Percentiles rank a stretch among this genome's conserved stretches.
phyloP scores from a whole-genome alignment of 1,284 basidiomycete genomes.

The Ceratobasidium sp. region DNA sequence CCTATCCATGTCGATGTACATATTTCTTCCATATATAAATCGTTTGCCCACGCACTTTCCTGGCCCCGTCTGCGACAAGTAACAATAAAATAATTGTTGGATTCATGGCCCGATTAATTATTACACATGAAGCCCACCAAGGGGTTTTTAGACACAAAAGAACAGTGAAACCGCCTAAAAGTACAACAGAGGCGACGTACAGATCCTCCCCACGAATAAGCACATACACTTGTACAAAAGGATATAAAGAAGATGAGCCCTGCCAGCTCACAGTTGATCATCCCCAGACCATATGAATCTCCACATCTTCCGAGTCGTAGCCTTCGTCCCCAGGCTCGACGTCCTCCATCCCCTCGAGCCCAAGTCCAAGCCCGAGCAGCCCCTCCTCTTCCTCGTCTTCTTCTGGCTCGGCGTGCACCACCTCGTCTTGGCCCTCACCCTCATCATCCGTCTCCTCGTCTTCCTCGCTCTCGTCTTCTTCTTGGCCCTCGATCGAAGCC shows the following conservation, averaged over 20 bases:
- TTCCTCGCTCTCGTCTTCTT: slow-evolving; percentile 13
- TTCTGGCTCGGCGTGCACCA: background rate
- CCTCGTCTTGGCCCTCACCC: background rate
- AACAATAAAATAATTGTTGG: background rate
- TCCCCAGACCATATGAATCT: slow-evolving; percentile 44
- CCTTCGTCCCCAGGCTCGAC: slow-evolving; percentile 31
- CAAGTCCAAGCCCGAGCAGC: background rate
- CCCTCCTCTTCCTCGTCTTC: background rate
- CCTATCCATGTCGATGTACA: too few species aligned
- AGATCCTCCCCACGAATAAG: too few species aligned
- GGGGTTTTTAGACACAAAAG: slow-evolving; percentile 4
- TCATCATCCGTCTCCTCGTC: slow-evolving; percentile 6
- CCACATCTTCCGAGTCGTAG: slow-evolving; percentile 39
- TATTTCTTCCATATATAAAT: too few species aligned
- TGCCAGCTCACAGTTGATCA: slow-evolving; percentile 6
- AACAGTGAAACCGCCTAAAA: background rate
- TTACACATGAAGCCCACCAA: slow-evolving; percentile 2
- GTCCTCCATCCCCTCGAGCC: slow-evolving; percentile 33
- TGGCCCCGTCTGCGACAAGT: too few species aligned
- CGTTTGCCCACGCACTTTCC: too few species aligned
- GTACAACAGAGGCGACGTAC: background rate
- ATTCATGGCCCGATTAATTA: background rate
- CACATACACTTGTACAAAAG: background rate
- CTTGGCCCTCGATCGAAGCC: background rate
- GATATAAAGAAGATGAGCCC: too few species aligned